Percentiles rank a stretch among this genome's conserved stretches.
Evolutionary conservation across 1,284 basidiomycete genomes (phyloP).

Genomic region (Mycocalia duriaeana): DNA sequence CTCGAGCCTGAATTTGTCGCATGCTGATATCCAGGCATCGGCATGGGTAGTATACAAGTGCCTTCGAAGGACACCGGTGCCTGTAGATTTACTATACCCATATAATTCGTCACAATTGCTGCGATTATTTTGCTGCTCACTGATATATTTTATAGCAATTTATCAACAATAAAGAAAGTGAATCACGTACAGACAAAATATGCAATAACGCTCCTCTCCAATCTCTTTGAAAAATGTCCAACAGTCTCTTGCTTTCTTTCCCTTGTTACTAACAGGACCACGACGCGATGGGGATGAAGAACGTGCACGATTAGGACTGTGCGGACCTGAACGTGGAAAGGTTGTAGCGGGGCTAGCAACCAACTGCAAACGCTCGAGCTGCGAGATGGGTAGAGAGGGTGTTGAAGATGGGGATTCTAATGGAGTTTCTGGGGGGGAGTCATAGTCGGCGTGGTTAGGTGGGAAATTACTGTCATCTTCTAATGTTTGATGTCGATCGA

Average conservation of each 20-base stretch:
- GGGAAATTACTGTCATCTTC: neutral
- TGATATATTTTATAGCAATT: neutral
- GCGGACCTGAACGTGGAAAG: neutral
- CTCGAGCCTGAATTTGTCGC: neutral
- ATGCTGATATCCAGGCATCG: neutral
- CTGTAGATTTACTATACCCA: neutral
- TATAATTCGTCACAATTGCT: neutral
- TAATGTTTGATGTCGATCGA: no score
- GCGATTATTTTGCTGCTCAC: neutral
- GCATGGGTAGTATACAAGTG: neutral
- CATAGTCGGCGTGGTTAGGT: neutral
- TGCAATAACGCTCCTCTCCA: neutral
- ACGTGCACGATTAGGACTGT: neutral
- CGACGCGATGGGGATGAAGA: neutral
- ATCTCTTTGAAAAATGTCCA: neutral
- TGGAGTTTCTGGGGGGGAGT: neutral
- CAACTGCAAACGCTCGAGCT: neutral
- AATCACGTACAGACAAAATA: neutral
- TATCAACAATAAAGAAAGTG: neutral
- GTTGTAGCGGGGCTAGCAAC: neutral
- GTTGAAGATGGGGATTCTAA: neutral
- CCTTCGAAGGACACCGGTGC: neutral
- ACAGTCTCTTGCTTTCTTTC: neutral
- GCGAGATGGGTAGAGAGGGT: no score
- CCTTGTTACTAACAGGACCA: neutral